Percentiles rank a stretch among this genome's conserved stretches.
These are phyloP conservation scores for Tetrapisispora iriomotensis DNA, from an alignment of 805 yeast genomes.

Conservation along the genomic window DNA sequence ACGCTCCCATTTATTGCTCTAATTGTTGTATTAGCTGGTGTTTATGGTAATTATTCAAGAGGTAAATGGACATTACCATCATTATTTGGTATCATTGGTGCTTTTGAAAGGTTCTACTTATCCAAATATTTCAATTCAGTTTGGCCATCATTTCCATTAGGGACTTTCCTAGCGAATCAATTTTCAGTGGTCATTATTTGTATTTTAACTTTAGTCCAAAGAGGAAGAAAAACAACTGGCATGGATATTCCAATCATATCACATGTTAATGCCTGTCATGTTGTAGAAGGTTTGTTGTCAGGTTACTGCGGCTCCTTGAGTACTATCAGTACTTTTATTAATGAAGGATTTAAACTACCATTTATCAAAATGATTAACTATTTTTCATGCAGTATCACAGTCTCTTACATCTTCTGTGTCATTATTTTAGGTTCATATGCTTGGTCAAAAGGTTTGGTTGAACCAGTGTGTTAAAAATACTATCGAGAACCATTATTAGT, in stretches of 20 bases:
- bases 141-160: conserved; percentile 40
- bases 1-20: conserved; percentile 20
- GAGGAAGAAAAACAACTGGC: conserved; percentile 31
- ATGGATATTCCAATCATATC: conserved; percentile 25
- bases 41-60: conserved; percentile 39
- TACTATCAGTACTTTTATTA: conserved; percentile 70
- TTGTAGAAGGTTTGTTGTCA: conserved; percentile 43
- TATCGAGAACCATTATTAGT: not conserved
- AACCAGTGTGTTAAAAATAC: conserved; percentile 11
- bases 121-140: conserved; percentile 40
- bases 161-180: conserved; percentile 43
- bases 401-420: conserved; percentile 41
- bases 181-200: conserved; percentile 26
- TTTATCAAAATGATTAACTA: conserved; percentile 39
- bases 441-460: conserved; percentile 43
- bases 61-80: conserved; percentile 57
- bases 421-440: conserved; percentile 61
- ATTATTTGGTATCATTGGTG: conserved; percentile 65
- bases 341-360: conserved; percentile 43
- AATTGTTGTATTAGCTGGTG: conserved; percentile 22
- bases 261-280: conserved; percentile 36
- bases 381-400: conserved; percentile 36
- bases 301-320: conserved; percentile 68
- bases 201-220: conserved; percentile 17
- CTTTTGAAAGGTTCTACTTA: conserved; percentile 46